Evolutionary conservation across 2,329 filamentous ascomycete species (phyloP), one percentile per base, ranked within the genome.

Genomic region (Zasmidium citrigriseum): DNA sequence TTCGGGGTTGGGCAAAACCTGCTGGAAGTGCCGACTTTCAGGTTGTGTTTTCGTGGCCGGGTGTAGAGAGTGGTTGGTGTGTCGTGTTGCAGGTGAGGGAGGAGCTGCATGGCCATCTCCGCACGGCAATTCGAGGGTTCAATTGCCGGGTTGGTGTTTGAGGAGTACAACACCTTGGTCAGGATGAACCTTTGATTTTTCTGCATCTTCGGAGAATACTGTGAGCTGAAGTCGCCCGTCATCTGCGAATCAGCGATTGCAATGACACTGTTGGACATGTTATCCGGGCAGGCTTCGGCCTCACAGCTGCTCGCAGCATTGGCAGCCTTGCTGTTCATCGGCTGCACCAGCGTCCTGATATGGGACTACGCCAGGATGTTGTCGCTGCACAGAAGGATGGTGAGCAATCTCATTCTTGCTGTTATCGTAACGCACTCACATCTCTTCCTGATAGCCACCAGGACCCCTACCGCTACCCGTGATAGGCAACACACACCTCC

Each of bases 391-490:
- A 41, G 34, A 11, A 41, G 16, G 34, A 41, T 41, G 14, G 34
- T 16, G 14, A 41, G 34, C 34, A 4, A 16, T 10, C 34, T 41
- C 34, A 41, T n/a, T 29, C 34, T 9, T 4, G 34, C 34, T 16
- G n/a, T n/a, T n/a, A n/a, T n/a, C n/a, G n/a, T n/a, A n/a, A n/a
- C n/a, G n/a, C n/a, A n/a, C n/a, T n/a, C n/a, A n/a, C n/a, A n/a
- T n/a, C n/a, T n/a, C n/a, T n/a, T n/a, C n/a, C n/a, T n/a, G n/a
- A n/a, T n/a, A 67, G 78, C 79, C 79, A 34, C 79, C 78, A 3
- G 80, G 80, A 3, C 79, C 79, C 0, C 70, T 69, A 4, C 78
- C 79, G 2, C 68, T 80, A 5, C 79, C 78, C 2, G 77, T 81
- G 62, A 63, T 81, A 18, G 79, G 76, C 22, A 77, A 76, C 63